phyloP scores from a whole-genome alignment of 225 moss, liverwort and hornwort genomes.

The Marchantia paleacea region DNA sequence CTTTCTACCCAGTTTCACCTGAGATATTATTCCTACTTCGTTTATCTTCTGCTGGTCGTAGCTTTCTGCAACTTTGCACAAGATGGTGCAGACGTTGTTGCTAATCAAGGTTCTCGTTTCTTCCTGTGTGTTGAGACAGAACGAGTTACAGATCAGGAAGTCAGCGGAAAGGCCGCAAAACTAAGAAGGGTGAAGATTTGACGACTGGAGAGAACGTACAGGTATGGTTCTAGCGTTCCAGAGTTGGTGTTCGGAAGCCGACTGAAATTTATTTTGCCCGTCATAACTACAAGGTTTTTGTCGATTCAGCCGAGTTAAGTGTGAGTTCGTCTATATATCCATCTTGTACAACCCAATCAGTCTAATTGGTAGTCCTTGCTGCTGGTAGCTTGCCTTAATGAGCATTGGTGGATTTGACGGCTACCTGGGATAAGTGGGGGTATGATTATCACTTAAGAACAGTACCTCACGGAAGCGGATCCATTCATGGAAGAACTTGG shows the following conservation, averaged over 20 bases:
- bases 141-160: constrained; percentile 33
- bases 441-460: background rate
- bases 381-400: background rate
- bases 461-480: background rate
- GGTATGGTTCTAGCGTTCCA: constrained; percentile 21
- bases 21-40: no score
- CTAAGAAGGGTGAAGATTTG: constrained; percentile 31
- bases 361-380: background rate
- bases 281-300: no score
- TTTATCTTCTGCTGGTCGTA: background rate
- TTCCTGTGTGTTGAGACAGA: constrained; percentile 7
- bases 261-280: no score
- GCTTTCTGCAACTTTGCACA: background rate
- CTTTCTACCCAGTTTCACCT: no score
- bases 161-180: constrained; percentile 19
- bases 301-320: background rate
- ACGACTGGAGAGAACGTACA: constrained; percentile 36
- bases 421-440: background rate
- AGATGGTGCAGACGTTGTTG: background rate
- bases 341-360: background rate
- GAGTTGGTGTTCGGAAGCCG: background rate
- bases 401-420: no score
- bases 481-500: constrained; percentile 31
- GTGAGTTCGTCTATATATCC: background rate
- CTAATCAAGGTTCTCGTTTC: background rate